These are phyloP conservation scores for Jatropha curcas DNA, from an alignment of 345 rosid species.

Conservation along the genomic window DNA sequence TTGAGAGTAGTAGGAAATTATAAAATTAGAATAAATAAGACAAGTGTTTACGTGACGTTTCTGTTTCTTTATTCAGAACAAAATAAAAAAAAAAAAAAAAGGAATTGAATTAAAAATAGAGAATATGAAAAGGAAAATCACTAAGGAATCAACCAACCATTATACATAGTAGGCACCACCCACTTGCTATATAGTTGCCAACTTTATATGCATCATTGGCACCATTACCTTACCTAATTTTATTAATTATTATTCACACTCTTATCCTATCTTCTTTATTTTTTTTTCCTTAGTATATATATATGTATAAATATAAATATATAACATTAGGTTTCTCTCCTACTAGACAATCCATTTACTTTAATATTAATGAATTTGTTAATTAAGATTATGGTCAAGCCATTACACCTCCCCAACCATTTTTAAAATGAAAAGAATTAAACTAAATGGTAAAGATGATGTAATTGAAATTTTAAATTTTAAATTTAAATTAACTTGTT, in stretches of 20 bases:
- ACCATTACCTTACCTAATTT: conserved; percentile 9
- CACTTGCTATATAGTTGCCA: conserved; percentile 20
- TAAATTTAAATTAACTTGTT: no score
- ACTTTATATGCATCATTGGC: conserved; percentile 30
- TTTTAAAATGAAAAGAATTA: no score
- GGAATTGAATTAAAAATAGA: no score
- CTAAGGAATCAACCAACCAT: conserved; percentile 41
- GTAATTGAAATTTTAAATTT: no score
- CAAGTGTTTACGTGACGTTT: conserved; percentile 47
- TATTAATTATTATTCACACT: background rate
- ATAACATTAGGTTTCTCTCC: conserved; percentile 6
- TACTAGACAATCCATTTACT: conserved; percentile 22
- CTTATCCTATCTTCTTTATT: background rate
- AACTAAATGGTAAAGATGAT: no score
- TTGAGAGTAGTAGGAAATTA: no score
- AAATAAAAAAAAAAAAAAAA: background rate
- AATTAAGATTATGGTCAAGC: background rate
- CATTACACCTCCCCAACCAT: background rate
- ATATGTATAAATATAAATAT: no score
- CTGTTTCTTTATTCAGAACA: conserved; percentile 22
- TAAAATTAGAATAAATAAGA: background rate
- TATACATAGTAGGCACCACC: conserved; percentile 15
- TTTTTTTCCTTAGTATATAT: no score
- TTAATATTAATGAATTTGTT: background rate
- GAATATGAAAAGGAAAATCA: conserved; percentile 43